Percentiles rank a stretch among this genome's conserved stretches.
Evolutionary conservation across 768 basidiomycete species (phyloP).

Genomic region (Hericium coralloides): DNA sequence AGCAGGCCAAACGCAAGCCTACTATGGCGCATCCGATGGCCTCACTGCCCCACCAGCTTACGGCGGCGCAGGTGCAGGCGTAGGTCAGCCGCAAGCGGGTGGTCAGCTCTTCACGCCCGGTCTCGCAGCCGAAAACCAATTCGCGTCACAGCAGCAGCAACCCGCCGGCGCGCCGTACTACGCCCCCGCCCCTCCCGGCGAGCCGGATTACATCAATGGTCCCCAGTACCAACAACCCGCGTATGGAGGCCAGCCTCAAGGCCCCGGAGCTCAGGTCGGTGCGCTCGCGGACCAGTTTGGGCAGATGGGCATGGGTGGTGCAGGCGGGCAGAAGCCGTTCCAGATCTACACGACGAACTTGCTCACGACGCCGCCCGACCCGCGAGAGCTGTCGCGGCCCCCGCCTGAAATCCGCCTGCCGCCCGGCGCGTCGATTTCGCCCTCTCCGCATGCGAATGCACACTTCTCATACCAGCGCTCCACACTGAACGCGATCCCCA

Average conservation of each 20-base stretch:
- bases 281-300: constrained; percentile 78
- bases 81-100: constrained; percentile 19
- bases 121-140: constrained; percentile 59
- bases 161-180: constrained; percentile 42
- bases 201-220: constrained; percentile 36
- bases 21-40: constrained; percentile 50
- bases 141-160: constrained; percentile 48
- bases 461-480: constrained; percentile 87
- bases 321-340: constrained; percentile 57
- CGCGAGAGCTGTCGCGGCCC: constrained; percentile 66
- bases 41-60: constrained; percentile 33
- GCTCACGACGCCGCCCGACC: constrained; percentile 88
- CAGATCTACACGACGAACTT: constrained; percentile 85
- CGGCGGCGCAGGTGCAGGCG: constrained; percentile 30
- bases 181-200: constrained; percentile 23
- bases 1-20: constrained; percentile 86
- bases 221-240: constrained; percentile 34
- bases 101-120: constrained; percentile 84
- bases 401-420: constrained; percentile 90
- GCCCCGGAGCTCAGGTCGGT: constrained; percentile 29
- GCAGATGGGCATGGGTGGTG: constrained; percentile 70
- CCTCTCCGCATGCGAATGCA: constrained; percentile 72
- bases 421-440: constrained; percentile 72
- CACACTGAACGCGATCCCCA: constrained; percentile 33
- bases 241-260: constrained; percentile 29